A percentile compares a stretch with the other conserved stretches of the same genome.
Evolutionary conservation across 768 basidiomycete species (phyloP).

Genomic region (Suillus paluster): DNA sequence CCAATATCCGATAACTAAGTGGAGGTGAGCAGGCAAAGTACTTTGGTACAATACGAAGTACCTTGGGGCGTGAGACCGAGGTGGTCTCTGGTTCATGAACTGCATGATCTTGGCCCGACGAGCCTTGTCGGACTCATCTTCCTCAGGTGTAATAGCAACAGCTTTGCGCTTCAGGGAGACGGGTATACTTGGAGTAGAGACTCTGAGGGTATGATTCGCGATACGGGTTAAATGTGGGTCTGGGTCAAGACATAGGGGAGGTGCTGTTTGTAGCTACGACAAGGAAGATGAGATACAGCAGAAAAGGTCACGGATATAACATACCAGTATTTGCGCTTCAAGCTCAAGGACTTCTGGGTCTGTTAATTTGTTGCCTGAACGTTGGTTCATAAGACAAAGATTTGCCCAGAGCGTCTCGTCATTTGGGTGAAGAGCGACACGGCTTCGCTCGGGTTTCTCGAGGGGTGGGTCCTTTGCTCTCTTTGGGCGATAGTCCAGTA

Average conservation of each 20-base stretch:
- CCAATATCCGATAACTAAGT: slow-evolving; percentile 61
- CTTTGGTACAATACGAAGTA: slow-evolving; percentile 31
- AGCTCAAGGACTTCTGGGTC: slow-evolving; percentile 75
- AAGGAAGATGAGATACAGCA: slow-evolving; percentile 15
- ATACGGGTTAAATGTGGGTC: slow-evolving; percentile 77
- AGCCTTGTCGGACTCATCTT: slow-evolving; percentile 76
- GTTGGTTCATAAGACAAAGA: slow-evolving; percentile 70
- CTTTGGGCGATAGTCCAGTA: slow-evolving; percentile 74
- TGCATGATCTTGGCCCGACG: slow-evolving; percentile 76
- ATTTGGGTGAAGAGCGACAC: slow-evolving; percentile 78
- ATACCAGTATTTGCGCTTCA: slow-evolving; percentile 74
- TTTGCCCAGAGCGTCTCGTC: slow-evolving; percentile 81
- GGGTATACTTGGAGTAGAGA: slow-evolving; percentile 74
- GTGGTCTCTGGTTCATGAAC: slow-evolving; percentile 72
- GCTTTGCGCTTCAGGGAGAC: slow-evolving; percentile 80
- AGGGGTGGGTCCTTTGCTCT: slow-evolving; percentile 58
- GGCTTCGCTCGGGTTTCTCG: slow-evolving; percentile 63
- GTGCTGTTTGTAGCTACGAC: slow-evolving; percentile 68
- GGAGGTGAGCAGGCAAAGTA: neutral
- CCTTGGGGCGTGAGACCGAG: slow-evolving; percentile 51
- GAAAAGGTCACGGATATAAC: slow-evolving; percentile 24
- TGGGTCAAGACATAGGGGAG: slow-evolving; percentile 80
- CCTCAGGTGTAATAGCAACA: slow-evolving; percentile 68
- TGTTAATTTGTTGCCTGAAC: slow-evolving; percentile 60
- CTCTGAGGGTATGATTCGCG: slow-evolving; percentile 73